Evolutionary conservation across 2,329 filamentous ascomycete genomes (phyloP).

Genomic region (Cercospora sesami): DNA sequence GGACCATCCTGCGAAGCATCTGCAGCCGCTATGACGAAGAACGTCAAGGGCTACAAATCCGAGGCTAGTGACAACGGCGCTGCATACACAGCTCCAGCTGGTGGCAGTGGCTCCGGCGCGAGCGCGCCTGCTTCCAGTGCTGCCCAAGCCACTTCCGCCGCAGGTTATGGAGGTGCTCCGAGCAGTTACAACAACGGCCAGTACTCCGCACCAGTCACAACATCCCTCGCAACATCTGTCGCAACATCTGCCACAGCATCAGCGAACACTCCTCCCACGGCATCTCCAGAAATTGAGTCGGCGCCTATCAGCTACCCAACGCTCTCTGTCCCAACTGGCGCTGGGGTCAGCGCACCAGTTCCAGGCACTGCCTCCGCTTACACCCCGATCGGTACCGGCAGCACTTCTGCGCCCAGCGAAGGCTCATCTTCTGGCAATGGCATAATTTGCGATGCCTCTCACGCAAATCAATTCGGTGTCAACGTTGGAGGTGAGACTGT

Average conservation of each 20-base stretch:
- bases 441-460: slow-evolving; percentile 18
- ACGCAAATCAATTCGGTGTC: slow-evolving; percentile 43
- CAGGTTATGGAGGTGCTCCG: slow-evolving; percentile 11
- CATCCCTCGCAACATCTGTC: slow-evolving; percentile 11
- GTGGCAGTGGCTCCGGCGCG: slow-evolving; percentile 1
- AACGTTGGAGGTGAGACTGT: slow-evolving; percentile 46
- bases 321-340: slow-evolving; percentile 13
- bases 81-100: slow-evolving; percentile 7
- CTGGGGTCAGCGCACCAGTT: slow-evolving; percentile 17
- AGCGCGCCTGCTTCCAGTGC: slow-evolving; percentile 14
- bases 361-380: slow-evolving; percentile 16
- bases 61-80: slow-evolving; percentile 1
- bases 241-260: slow-evolving; percentile 7
- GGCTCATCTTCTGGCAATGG: neutral
- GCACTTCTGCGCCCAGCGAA: neutral
- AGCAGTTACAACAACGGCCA: slow-evolving; percentile 5
- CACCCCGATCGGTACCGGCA: slow-evolving; percentile 16
- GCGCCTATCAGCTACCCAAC: slow-evolving; percentile 4
- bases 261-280: neutral
- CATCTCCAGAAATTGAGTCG: neutral
- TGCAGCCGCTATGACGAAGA: slow-evolving; percentile 19
- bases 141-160: slow-evolving; percentile 20
- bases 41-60: slow-evolving; percentile 15
- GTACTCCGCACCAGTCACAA: slow-evolving; percentile 2
- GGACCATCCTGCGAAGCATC: slow-evolving; percentile 27